A percentile compares a stretch with the other conserved stretches of the same genome.
phyloP scores from a whole-genome alignment of 805 yeast species.

The Barnettozyma botsteinii region DNA sequence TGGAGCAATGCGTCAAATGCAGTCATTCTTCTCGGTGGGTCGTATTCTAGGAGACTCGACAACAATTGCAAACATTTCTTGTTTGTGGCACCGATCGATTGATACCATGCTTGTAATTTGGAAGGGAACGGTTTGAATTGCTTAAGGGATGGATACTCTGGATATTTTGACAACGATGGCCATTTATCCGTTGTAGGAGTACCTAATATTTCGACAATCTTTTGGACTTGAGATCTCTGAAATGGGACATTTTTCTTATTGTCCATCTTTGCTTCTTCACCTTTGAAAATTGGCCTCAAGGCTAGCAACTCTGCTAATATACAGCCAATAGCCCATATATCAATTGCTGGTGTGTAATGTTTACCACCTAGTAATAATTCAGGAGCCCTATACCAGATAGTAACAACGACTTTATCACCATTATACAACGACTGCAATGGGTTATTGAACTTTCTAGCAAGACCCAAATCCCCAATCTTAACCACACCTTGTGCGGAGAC shows the following conservation, averaged over 20 bases:
- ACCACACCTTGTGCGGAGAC: conserved; percentile 85
- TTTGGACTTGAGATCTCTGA: conserved; percentile 86
- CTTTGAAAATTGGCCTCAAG: conserved; percentile 89
- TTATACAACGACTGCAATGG: conserved; percentile 81
- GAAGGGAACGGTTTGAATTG: conserved; percentile 54
- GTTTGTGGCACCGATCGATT: conserved; percentile 70
- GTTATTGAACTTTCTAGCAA: conserved; percentile 82
- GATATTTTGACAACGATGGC: conserved; percentile 75
- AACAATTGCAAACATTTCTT: conserved; percentile 62
- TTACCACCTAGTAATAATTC: conserved; percentile 86
- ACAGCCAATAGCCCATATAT: conserved; percentile 95
- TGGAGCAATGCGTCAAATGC: conserved; percentile 75
- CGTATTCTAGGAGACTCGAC: conserved; percentile 64
- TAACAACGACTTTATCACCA: conserved; percentile 94
- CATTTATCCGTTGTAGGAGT: conserved; percentile 76
- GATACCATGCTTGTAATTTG: conserved; percentile 80
- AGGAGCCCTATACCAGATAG: conserved; percentile 96
- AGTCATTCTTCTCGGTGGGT: conserved; percentile 73
- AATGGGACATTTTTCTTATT: conserved; percentile 90
- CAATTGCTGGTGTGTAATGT: conserved; percentile 89
- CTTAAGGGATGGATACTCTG: conserved; percentile 69
- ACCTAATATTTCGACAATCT: conserved; percentile 89
- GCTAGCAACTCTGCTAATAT: conserved; percentile 87
- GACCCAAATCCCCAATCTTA: conserved; percentile 91
- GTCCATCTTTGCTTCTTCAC: conserved; percentile 96